These are phyloP conservation scores for Chlorella sorokiniana DNA, from an alignment of 139 green algal genomes.

Conservation along the genomic window DNA sequence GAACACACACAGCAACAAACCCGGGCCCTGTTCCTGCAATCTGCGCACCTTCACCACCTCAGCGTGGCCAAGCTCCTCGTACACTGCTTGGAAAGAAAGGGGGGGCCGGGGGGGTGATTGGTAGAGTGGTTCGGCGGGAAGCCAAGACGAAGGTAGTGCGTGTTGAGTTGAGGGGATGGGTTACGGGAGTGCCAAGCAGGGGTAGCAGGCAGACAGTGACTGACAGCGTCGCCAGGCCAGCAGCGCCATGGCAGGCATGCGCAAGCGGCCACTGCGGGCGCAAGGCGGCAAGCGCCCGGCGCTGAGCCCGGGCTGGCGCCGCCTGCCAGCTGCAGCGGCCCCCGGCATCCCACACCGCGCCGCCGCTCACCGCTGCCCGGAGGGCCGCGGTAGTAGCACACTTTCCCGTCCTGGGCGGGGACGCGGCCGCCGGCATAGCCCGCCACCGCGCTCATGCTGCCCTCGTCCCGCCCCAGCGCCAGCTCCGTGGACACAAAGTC, in stretches of 20 bases:
- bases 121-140: not conserved
- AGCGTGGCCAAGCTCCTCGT: constrained; percentile 76
- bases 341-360: too few species aligned
- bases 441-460: constrained; percentile 59
- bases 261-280: too few species aligned
- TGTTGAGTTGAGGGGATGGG: too few species aligned
- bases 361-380: constrained; percentile 31
- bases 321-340: too few species aligned
- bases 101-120: not conserved
- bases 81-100: constrained; percentile 42
- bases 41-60: constrained; percentile 64
- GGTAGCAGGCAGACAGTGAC: too few species aligned
- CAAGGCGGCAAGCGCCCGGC: too few species aligned
- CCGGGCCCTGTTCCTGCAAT: too few species aligned
- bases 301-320: too few species aligned
- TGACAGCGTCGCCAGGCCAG: too few species aligned
- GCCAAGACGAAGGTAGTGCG: not conserved
- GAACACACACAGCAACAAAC: too few species aligned
- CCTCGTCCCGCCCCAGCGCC: constrained; percentile 49
- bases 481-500: constrained; percentile 68
- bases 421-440: constrained; percentile 65
- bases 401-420: constrained; percentile 37
- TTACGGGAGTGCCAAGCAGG: too few species aligned
- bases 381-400: constrained; percentile 79
- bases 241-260: too few species aligned